Evolutionary conservation across 169 alveolate genomes (phyloP), one percentile per base, ranked within the genome.

Genomic region (Plasmodium fragile): DNA sequence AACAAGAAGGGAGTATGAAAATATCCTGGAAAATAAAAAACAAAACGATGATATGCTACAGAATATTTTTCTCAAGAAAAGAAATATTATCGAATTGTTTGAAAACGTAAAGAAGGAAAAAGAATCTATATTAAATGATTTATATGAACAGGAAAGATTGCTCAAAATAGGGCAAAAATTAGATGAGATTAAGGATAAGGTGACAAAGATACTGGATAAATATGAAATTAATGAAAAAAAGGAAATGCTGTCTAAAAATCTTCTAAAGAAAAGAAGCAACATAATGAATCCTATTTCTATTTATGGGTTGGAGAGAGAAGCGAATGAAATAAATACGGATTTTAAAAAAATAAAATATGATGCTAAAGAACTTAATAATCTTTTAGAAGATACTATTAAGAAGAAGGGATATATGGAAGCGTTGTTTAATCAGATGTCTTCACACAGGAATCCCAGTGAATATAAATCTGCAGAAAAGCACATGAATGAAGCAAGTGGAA

Each of bases 31-130:
- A 16, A 39, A 18, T 77, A 77, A 39, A 36, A 8, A 34, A 77
- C 49, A 77, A 77, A 77, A 77, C 53, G 70, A 39, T 52, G 53
- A 10, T 77, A 77, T 77, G 49, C 49, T 39, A n/a, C 53, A 7
- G 5, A 77, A 8, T 8, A 39, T 77, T 77, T 0, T n/a, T 77
- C 65, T 36, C 28, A 77, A 34, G 11, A 77, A 39, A 59, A 7
- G 1, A 6, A 39, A 28, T 77, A 18, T 77, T 77, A 36, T n/a
- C 52, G 28, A 39, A 77, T 11, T 39, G 28, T 41, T 16, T 77
- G 83, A 77, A 77, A 45, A 77, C 6, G 8, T 77, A 39, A 16
- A 34, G 59, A 28, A 77, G 49, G 41, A 77, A 41, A 77, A 77
- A 16, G 43, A 77, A 77, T 10, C 7, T 28, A 18, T 34, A 36